Evolutionary conservation across 2,329 filamentous ascomycete genomes (phyloP).

Genomic region (Daldinia sp.): DNA sequence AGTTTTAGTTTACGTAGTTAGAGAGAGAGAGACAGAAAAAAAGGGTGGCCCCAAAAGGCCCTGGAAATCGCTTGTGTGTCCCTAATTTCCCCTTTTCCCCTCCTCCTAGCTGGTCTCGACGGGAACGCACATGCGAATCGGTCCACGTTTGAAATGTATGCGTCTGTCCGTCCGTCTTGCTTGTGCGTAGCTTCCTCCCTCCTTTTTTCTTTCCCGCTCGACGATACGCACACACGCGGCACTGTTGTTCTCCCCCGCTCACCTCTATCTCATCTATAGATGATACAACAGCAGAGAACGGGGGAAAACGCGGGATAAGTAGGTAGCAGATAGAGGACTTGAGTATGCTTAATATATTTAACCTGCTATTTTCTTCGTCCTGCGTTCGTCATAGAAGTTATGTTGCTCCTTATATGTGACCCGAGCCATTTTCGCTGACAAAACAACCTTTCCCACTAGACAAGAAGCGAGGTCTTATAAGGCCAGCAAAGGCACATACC

Average conservation of each 20-base stretch:
- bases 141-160: slow-evolving; percentile 22
- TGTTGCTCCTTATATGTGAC: slow-evolving; percentile 12
- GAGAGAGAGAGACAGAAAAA: background rate
- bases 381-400: background rate
- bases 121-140: slow-evolving; percentile 29
- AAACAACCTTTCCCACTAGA: slow-evolving; percentile 15
- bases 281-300: background rate
- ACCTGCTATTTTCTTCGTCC: background rate
- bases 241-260: slow-evolving; percentile 7
- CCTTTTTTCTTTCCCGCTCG: background rate
- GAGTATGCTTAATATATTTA: background rate
- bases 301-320: background rate
- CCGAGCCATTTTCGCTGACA: background rate
- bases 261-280: slow-evolving; percentile 1
- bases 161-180: slow-evolving; percentile 10
- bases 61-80: no score
- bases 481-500: background rate
- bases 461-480: background rate
- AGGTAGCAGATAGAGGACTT: background rate
- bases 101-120: slow-evolving; percentile 13
- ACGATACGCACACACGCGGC: slow-evolving; percentile 11
- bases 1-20: background rate
- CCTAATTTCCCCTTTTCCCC: background rate
- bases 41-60: no score
- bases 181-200: slow-evolving; percentile 11